Evolutionary conservation across 1,139 yeast species (phyloP).

Genomic region (Magnusiomyces paraingens): DNA sequence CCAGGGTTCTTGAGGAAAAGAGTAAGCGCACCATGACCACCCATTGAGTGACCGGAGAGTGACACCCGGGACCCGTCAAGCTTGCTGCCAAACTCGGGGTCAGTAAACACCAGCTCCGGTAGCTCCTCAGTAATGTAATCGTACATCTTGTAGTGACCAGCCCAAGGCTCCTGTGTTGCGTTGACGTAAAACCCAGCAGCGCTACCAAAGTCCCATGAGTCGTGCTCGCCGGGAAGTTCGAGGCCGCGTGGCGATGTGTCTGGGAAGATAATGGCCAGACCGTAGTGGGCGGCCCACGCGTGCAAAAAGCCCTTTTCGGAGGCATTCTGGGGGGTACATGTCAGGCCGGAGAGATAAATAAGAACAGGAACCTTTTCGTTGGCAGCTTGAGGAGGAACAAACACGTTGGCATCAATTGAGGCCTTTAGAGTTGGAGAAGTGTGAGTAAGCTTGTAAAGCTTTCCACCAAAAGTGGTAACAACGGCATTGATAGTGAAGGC

Average conservation of each 20-base stretch:
- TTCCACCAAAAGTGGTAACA: conserved; percentile 69
- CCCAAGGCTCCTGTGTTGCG: conserved; percentile 70
- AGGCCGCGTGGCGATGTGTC: conserved; percentile 98
- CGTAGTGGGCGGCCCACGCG: conserved; percentile 70
- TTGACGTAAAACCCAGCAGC: conserved; percentile 95
- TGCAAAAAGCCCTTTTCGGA: conserved; percentile 91
- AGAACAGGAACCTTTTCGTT: conserved; percentile 55
- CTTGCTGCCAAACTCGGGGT: conserved; percentile 34
- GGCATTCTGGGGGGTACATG: conserved; percentile 92
- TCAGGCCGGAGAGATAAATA: conserved; percentile 78
- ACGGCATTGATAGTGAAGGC: conserved; percentile 47
- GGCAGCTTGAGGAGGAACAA: conserved; percentile 51
- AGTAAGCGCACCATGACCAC: conserved; percentile 88
- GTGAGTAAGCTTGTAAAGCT: conserved; percentile 68
- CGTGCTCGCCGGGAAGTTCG: conserved; percentile 73
- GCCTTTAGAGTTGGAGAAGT: conserved; percentile 60
- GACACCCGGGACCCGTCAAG: conserved; percentile 57
- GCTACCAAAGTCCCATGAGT: conserved; percentile 82
- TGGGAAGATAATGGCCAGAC: conserved; percentile 86
- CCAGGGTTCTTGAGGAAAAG: conserved; percentile 72
- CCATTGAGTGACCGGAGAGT: conserved; percentile 96
- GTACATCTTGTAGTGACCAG: conserved; percentile 74
- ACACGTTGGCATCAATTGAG: conserved; percentile 76
- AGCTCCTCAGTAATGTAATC: conserved; percentile 74
- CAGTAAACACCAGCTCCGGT: conserved; percentile 42